Evolutionary conservation across 2,329 filamentous ascomycete species (phyloP).

Genomic region (Calonectria pseudoturangicola): DNA sequence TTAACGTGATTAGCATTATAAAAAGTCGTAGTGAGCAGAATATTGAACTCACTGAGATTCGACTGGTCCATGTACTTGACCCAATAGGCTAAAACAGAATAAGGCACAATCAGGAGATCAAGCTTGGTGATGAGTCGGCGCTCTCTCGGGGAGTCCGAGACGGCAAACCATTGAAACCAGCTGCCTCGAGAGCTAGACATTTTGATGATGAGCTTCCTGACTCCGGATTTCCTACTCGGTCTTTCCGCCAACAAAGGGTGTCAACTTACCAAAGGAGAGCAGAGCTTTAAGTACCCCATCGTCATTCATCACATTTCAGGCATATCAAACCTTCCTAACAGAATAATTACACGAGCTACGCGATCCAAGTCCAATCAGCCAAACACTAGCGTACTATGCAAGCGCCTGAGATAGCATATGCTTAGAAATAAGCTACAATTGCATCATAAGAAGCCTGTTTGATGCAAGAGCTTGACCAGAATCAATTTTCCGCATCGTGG

Average conservation of each 20-base stretch:
- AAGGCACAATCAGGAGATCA: slow-evolving; percentile 73
- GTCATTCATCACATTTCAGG: neutral
- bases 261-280: neutral
- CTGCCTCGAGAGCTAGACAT: slow-evolving; percentile 27
- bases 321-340: neutral
- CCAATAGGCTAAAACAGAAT: slow-evolving; percentile 73
- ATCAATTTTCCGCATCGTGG: neutral
- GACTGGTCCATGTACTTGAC: slow-evolving; percentile 71
- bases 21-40: neutral
- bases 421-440: slow-evolving; percentile 28
- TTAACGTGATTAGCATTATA: neutral
- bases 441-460: slow-evolving; percentile 19
- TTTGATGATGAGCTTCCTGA: neutral
- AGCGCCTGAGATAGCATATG: slow-evolving; percentile 15
- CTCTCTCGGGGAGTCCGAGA: slow-evolving; percentile 66
- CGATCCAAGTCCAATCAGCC: neutral
- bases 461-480: slow-evolving; percentile 12
- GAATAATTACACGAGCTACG: neutral
- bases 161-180: slow-evolving; percentile 66
- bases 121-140: slow-evolving; percentile 67
- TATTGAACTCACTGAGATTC: slow-evolving; percentile 66
- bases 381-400: neutral
- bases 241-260: neutral
- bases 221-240: neutral
- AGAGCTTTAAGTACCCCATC: slow-evolving; percentile 1